Evolutionary conservation across 106 monocot genomes (phyloP).

Genomic region (Chionographis japonica): DNA sequence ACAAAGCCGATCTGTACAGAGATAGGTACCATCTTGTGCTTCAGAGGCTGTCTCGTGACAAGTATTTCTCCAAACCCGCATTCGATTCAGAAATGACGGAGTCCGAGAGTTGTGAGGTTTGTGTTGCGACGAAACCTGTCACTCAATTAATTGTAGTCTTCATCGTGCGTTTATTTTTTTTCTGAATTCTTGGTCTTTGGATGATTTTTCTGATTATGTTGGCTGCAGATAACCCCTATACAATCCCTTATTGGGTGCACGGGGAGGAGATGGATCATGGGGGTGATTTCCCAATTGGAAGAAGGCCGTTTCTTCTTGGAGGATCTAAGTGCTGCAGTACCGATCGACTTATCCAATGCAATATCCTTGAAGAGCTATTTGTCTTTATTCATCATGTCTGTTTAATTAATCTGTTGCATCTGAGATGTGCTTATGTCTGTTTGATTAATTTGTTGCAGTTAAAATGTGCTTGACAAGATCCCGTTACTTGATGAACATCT

Average conservation of each 20-base stretch:
- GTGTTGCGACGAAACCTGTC: not conserved
- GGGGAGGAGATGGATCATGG: conserved; percentile 94
- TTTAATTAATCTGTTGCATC: too few relatives aligned
- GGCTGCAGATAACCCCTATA: conserved; percentile 74
- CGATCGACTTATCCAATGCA: conserved; percentile 81
- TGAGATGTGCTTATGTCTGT: too few relatives aligned
- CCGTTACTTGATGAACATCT: too few relatives aligned
- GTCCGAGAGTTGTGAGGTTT: conserved; percentile 65
- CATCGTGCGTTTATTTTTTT: not conserved
- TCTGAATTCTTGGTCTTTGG: not conserved
- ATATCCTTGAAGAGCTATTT: conserved; percentile 71
- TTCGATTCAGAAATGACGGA: conserved; percentile 59
- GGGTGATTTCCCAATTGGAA: conserved; percentile 93
- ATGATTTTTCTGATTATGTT: conserved; percentile 1
- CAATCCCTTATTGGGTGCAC: conserved; percentile 86
- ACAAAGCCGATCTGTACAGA: conserved; percentile 76
- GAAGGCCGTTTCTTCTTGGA: conserved; percentile 91
- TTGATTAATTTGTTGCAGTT: too few relatives aligned
- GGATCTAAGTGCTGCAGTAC: conserved; percentile 86
- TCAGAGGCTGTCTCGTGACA: conserved; percentile 86
- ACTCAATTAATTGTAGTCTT: too few relatives aligned
- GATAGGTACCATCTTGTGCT: conserved; percentile 77
- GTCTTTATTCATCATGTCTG: not conserved
- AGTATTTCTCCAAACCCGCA: conserved; percentile 73
- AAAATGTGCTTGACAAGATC: too few relatives aligned